Evolutionary conservation across 257 asterid genomes (phyloP).

Genomic region (Solanum pimpinellifolium): DNA sequence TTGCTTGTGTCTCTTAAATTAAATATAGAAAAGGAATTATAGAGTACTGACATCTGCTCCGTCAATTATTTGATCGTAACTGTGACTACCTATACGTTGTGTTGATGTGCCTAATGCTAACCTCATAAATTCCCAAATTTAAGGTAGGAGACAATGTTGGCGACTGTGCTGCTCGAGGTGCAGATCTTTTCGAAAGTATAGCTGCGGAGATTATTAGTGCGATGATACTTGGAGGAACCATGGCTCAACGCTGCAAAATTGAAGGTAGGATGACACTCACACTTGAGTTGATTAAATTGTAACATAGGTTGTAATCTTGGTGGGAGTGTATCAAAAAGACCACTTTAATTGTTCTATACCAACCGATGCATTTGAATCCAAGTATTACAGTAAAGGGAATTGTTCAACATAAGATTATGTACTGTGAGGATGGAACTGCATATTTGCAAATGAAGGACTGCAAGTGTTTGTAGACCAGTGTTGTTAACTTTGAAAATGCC

Average conservation of each 20-base stretch:
- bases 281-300: not conserved
- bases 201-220: conserved; percentile 99
- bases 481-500: not conserved
- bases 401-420: not conserved
- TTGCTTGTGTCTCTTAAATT: not conserved
- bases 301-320: not conserved
- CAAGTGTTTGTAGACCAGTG: not conserved
- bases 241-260: conserved; percentile 92
- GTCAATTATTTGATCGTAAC: not conserved
- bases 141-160: conserved; percentile 99
- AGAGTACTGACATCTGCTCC: not conserved
- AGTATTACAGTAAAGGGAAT: not conserved
- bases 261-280: conserved; percentile 41
- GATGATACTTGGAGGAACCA: conserved; percentile 98
- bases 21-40: not conserved
- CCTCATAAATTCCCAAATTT: conserved; percentile 9
- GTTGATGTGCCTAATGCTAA: not conserved
- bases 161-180: conserved; percentile 99
- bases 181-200: conserved; percentile 98
- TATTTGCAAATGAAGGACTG: not conserved
- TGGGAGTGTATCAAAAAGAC: not conserved
- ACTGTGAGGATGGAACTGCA: not conserved
- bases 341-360: not conserved
- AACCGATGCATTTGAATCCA: not conserved
- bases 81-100: not conserved